Base-by-base conservation (phyloP, 2,329 filamentous ascomycete genomes). In the Karstenula rhodostoma region DNA sequence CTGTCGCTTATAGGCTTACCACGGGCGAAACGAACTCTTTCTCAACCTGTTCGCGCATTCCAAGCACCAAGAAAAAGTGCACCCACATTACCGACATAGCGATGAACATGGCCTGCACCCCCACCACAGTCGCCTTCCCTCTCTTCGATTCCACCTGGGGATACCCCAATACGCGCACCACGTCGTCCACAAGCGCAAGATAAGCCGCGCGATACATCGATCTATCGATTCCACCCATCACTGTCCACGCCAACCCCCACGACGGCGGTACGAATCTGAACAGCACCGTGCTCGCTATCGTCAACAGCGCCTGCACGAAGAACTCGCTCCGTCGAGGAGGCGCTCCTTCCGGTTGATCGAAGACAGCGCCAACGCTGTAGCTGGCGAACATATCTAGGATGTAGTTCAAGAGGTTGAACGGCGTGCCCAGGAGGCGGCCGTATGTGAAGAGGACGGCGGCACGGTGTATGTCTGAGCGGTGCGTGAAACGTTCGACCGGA, bases 141-240 rank as follows among this genome's bases (percentile, higher is more conserved):
- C 54, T 61, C 46, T 43, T 48, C 1, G 59, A 63, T 19, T 56
- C 52, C n/a, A 67, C 12, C 51, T 66, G 52, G 29, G 68, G 67
- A 32, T 61, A 58, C n/a, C 57, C 43, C 55, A 69, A 47, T 2
- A 64, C 49, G 4, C 59, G 51, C 13, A 71, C 27, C 2, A 71
- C 25, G 53, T 69, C 68, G 29, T 69, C 67, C 27, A 71, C 64
- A 23, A 71, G 17, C 48, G 67, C 67, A 19, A 69, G 27, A 46
- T 66, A 70, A 8, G 63, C 56, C 27, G 61, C 58, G 17, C 59
- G 42, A 58, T 49, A 64, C 17, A 70, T 40, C 2, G 33, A 52
- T 15, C 63, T 57, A 47, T 70, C 61, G 6, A 40, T 52, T 6
- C 49, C 17, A 3, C 7, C 47, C 19, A 64, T 44, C 25, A 56